These are phyloP conservation scores for Cerioporus squamosus DNA, from an alignment of 1,284 basidiomycete genomes.

Conservation along the genomic window DNA sequence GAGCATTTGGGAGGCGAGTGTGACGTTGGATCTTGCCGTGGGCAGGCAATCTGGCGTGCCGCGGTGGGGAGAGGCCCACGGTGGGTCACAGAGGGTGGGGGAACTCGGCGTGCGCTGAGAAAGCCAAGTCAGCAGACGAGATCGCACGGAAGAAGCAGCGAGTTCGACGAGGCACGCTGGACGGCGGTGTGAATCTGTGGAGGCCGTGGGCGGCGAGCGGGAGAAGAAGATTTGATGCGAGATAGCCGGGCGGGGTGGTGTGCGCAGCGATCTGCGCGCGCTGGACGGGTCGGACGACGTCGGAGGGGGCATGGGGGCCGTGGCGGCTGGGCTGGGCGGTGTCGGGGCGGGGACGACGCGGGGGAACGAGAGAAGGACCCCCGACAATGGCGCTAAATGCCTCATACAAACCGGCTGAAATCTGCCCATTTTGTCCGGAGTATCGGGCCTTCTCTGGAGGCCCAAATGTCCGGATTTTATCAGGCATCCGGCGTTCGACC, in stretches of 20 bases:
- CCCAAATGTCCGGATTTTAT: too few species aligned
- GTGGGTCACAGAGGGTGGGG: slow-evolving; percentile 11
- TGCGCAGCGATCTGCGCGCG: neutral
- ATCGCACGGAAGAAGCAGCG: slow-evolving; percentile 17
- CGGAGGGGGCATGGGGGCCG: neutral
- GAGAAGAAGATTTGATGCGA: slow-evolving; percentile 27
- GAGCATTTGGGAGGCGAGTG: slow-evolving; percentile 7
- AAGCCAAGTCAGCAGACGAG: slow-evolving; percentile 28
- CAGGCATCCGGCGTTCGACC: too few species aligned
- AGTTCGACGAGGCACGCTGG: slow-evolving; percentile 24
- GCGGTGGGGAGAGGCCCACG: slow-evolving; percentile 13
- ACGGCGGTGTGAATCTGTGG: slow-evolving; percentile 23
- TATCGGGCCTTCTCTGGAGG: too few species aligned
- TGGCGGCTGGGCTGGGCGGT: neutral
- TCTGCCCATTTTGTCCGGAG: too few species aligned
- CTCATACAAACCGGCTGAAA: too few species aligned
- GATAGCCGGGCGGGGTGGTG: slow-evolving; percentile 11
- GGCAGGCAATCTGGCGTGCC: slow-evolving; percentile 14
- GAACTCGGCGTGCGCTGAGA: slow-evolving; percentile 5
- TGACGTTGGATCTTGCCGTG: slow-evolving; percentile 15
- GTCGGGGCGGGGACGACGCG: neutral
- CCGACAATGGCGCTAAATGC: too few species aligned
- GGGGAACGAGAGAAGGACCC: slow-evolving; percentile 2
- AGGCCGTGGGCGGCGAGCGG: slow-evolving; percentile 4
- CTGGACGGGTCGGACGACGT: neutral